phyloP scores from a whole-genome alignment of 1,284 basidiomycete genomes.

The Melanopsichium pennsylvanicum region DNA sequence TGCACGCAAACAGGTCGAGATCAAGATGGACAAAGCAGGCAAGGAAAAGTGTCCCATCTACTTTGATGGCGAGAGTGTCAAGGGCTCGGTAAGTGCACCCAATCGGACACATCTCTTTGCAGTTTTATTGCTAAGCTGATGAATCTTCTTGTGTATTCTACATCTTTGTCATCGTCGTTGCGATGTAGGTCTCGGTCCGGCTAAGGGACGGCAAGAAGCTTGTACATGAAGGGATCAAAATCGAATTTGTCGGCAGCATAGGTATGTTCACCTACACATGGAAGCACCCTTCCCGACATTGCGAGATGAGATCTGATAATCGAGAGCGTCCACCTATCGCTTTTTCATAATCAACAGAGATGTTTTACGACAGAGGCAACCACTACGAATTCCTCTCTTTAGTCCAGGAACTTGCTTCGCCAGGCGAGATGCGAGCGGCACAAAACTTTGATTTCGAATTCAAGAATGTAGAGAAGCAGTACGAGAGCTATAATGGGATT shows the following conservation, averaged over 20 bases:
- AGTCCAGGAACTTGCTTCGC: constrained; percentile 90
- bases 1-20: constrained; percentile 76
- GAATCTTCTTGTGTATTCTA: no score
- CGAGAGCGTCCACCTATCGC: no score
- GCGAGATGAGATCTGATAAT: no score
- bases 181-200: constrained; percentile 87
- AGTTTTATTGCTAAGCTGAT: no score
- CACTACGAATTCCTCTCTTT: constrained; percentile 97
- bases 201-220: constrained; percentile 94
- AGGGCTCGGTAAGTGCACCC: constrained; percentile 76
- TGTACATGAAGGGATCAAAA: constrained; percentile 94
- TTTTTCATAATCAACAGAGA: constrained; percentile 70
- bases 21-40: constrained; percentile 76
- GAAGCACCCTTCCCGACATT: no score
- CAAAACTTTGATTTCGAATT: constrained; percentile 95
- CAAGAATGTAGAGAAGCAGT: constrained; percentile 99
- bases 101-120: no score
- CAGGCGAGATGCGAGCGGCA: constrained; percentile 91
- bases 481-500: constrained; percentile 96
- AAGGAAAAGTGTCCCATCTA: constrained; percentile 86
- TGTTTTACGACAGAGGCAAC: constrained; percentile 95
- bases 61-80: constrained; percentile 89
- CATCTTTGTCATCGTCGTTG: no score
- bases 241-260: constrained; percentile 96
- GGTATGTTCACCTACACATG: no score